phyloP scores from a whole-genome alignment of 768 basidiomycete species.

The Daedaleopsis sinensis region DNA sequence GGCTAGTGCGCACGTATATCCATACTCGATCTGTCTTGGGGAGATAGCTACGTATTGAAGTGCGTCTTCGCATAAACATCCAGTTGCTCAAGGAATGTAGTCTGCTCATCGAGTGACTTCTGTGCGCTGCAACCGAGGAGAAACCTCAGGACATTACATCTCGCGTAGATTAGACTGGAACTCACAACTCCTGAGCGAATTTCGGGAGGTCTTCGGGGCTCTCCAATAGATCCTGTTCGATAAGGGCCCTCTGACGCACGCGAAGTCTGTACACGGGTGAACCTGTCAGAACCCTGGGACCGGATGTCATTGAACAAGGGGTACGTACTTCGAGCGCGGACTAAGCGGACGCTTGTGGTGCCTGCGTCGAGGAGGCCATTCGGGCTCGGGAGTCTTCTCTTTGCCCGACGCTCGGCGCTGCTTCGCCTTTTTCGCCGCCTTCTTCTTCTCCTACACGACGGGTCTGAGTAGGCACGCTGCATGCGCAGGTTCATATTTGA shows the following conservation, averaged over 20 bases:
- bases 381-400: slow-evolving; percentile 37
- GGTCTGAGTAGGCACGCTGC: not conserved
- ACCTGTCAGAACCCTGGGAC: not conserved
- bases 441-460: slow-evolving; percentile 25
- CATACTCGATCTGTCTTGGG: too few species aligned
- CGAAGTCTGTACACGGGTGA: slow-evolving; percentile 43
- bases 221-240: slow-evolving; percentile 63
- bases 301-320: not conserved
- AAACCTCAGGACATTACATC: not conserved
- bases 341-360: slow-evolving; percentile 54
- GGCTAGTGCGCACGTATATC: too few species aligned
- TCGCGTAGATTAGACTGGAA: slow-evolving; percentile 8
- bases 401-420: slow-evolving; percentile 22
- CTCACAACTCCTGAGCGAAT: slow-evolving; percentile 69
- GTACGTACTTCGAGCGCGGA: slow-evolving; percentile 52
- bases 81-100: slow-evolving; percentile 26
- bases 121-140: slow-evolving; percentile 17
- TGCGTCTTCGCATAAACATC: slow-evolving; percentile 21
- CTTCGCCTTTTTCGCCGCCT: slow-evolving; percentile 23
- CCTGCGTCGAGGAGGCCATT: slow-evolving; percentile 68
- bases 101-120: slow-evolving; percentile 29
- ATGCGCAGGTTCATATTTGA: not conserved
- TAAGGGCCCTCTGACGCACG: slow-evolving; percentile 59
- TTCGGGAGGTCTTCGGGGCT: slow-evolving; percentile 50
- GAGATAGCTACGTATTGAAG: slow-evolving; percentile 1